A percentile compares a stretch with the other conserved stretches of the same genome.
Conservation (phyloP, 164 flowering plant genomes). For the Brasenia schreberi region DNA sequence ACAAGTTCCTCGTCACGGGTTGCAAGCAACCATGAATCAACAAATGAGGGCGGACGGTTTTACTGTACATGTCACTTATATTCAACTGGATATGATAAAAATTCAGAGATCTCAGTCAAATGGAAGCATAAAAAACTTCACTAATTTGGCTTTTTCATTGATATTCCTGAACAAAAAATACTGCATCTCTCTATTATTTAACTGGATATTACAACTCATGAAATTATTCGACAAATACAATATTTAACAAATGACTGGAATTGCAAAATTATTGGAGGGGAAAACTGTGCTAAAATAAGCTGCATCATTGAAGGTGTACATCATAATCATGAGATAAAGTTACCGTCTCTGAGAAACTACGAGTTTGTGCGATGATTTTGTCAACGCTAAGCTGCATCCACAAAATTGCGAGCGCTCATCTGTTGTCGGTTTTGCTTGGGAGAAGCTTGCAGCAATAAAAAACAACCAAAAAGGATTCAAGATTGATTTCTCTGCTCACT, state of each 20-base stretch:
- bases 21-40: no score
- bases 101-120: no score
- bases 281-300: not conserved
- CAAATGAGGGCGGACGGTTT: no score
- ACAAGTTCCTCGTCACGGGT: no score
- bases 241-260: not conserved
- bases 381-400: not conserved
- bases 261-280: not conserved
- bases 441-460: not conserved
- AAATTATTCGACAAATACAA: no score
- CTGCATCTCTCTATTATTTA: not conserved
- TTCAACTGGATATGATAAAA: no score
- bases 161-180: no score
- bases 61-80: no score
- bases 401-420: not conserved
- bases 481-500: slow-evolving; percentile 52
- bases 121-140: no score
- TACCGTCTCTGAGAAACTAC: not conserved
- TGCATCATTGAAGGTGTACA: not conserved
- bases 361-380: not conserved
- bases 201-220: not conserved
- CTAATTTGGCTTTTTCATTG: not conserved
- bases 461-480: not conserved
- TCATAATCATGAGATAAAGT: not conserved
- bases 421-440: not conserved